Conservation (phyloP, 495 filamentous ascomycete genomes). For the Penicillium coffeae region DNA sequence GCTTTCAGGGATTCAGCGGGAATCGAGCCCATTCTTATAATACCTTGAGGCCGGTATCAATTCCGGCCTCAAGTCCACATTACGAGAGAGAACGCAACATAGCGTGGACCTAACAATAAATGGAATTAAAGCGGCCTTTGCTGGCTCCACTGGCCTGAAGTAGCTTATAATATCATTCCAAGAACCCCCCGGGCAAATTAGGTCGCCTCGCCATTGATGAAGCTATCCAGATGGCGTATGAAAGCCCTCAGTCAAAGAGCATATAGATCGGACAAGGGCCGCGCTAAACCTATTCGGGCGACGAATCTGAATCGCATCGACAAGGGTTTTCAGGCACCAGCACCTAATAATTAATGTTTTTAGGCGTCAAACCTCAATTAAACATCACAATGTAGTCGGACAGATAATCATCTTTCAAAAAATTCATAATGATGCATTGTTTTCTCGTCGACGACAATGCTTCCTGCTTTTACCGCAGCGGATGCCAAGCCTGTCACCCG, state of each 20-base stretch:
- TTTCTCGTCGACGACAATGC: conserved; percentile 6
- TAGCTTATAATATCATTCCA: no score
- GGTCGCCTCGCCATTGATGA: conserved; percentile 7
- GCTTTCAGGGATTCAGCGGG: conserved; percentile 25
- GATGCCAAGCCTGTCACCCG: conserved; percentile 20
- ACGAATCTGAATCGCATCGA: not conserved
- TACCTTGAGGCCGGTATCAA: conserved; percentile 55
- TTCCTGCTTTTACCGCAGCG: conserved; percentile 21
- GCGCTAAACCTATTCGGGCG: conserved; percentile 31
- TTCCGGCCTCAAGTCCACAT: conserved; percentile 19
- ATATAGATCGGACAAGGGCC: conserved; percentile 28
- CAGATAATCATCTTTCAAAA: no score
- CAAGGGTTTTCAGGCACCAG: not conserved
- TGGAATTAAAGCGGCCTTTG: not conserved
- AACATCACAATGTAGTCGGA: no score
- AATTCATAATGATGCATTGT: not conserved
- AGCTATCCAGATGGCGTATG: conserved; percentile 27
- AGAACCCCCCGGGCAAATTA: no score
- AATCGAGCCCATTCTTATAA: conserved; percentile 48
- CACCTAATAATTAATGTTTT: not conserved
- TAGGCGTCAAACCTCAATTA: not conserved
- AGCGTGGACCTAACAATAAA: conserved; percentile 19
- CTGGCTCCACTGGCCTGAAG: not conserved
- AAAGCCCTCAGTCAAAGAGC: conserved; percentile 25
- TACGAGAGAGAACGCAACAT: conserved; percentile 34